phyloP scores from a whole-genome alignment of 306 rosid genomes.

The Vigna hirtella region DNA sequence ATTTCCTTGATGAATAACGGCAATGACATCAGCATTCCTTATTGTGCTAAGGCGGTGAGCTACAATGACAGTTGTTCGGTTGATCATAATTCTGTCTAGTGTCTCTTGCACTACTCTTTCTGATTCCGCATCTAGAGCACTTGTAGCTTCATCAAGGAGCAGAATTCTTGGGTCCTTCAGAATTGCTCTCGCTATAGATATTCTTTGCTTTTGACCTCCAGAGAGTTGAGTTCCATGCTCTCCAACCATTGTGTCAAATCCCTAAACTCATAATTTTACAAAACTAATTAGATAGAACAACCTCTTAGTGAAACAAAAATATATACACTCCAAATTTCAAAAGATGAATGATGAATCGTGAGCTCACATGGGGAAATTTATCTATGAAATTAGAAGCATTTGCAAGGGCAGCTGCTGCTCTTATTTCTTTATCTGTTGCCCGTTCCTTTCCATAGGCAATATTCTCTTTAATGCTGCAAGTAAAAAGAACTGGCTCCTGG shows the following conservation, averaged over 20 bases:
- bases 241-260: conserved; percentile 76
- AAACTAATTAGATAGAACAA: neutral
- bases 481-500: conserved; percentile 2
- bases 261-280: conserved; percentile 40
- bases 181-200: conserved; percentile 74
- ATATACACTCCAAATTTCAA: neutral
- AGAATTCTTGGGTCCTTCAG: conserved; percentile 69
- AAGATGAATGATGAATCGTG: neutral
- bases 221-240: conserved; percentile 86
- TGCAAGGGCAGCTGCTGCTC: conserved; percentile 73
- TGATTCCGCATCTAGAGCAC: conserved; percentile 71
- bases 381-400: conserved; percentile 76
- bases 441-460: conserved; percentile 76
- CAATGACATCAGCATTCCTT: conserved; percentile 61
- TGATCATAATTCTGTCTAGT: conserved; percentile 63
- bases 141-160: conserved; percentile 74
- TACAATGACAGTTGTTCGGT: conserved; percentile 62
- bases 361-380: conserved; percentile 68
- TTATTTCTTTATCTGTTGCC: conserved; percentile 69
- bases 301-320: neutral
- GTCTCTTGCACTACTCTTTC: conserved; percentile 69
- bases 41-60: conserved; percentile 78
- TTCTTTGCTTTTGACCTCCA: conserved; percentile 72
- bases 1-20: conserved; percentile 68
- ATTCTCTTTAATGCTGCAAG: conserved; percentile 69